phyloP scores from a whole-genome alignment of 805 yeast genomes.

The Maudiozyma serrabonitensis region DNA sequence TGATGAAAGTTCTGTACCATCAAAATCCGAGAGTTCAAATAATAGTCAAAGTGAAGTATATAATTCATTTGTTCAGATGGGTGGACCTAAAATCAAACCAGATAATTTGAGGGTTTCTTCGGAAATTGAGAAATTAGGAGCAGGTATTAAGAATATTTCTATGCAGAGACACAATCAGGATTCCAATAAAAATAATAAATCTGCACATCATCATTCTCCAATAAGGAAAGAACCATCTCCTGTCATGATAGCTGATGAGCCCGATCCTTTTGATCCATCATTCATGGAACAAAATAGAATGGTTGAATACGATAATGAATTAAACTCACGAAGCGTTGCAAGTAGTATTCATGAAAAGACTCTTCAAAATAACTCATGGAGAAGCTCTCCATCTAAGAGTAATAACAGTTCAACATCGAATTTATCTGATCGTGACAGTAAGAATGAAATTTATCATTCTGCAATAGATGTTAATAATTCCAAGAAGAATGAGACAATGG shows the following conservation, averaged over 20 bases:
- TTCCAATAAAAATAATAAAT: too few species aligned
- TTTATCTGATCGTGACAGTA: background rate
- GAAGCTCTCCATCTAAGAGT: background rate
- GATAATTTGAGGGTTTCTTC: background rate
- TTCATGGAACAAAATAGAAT: slow-evolving; percentile 17
- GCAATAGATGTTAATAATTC: background rate
- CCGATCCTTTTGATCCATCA: slow-evolving; percentile 23
- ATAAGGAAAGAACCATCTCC: too few species aligned
- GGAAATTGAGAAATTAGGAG: background rate
- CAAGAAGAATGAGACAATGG: background rate
- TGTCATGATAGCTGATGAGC: background rate
- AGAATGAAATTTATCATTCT: background rate
- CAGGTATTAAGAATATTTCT: background rate
- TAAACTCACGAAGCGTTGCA: background rate
- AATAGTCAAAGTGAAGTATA: background rate
- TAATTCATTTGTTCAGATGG: background rate
- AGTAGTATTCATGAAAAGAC: background rate
- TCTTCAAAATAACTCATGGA: background rate
- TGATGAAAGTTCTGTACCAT: background rate
- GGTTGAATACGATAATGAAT: slow-evolving; percentile 6
- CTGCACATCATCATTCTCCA: too few species aligned
- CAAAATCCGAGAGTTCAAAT: background rate
- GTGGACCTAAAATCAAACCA: background rate
- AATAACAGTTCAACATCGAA: background rate
- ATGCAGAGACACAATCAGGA: background rate